Conservation (phyloP, 73 alveolate genomes). For the Paramecium pentaurelia region DNA sequence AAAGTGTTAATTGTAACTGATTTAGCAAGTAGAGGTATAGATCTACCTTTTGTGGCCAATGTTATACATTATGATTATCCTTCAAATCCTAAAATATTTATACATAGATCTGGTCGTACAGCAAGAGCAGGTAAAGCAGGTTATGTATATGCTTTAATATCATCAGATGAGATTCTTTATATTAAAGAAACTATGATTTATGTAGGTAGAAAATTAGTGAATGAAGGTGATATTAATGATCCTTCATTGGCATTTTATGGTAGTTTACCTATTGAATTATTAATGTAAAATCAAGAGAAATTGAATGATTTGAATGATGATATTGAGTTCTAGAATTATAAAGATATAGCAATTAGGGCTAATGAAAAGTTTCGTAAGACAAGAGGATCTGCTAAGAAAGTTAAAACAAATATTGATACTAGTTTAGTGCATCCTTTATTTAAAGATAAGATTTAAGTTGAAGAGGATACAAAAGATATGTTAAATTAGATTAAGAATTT, state of each 20-base stretch:
- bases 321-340: slow-evolving; percentile 3
- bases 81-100: slow-evolving; percentile 88
- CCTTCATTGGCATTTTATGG: slow-evolving; percentile 69
- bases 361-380: slow-evolving; percentile 40
- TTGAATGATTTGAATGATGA: slow-evolving; percentile 69
- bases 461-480: background rate
- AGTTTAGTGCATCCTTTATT: background rate
- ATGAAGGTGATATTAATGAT: slow-evolving; percentile 64
- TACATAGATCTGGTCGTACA: slow-evolving; percentile 98
- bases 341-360: slow-evolving; percentile 48
- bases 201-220: slow-evolving; percentile 87
- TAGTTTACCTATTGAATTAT: slow-evolving; percentile 56
- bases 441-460: background rate
- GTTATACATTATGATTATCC: slow-evolving; percentile 98
- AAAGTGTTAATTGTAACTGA: slow-evolving; percentile 93
- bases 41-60: slow-evolving; percentile 93
- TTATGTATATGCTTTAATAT: slow-evolving; percentile 78
- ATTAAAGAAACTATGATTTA: slow-evolving; percentile 84
- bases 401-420: background rate
- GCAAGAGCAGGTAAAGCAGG: slow-evolving; percentile 98
- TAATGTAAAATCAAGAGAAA: slow-evolving; percentile 68
- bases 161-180: slow-evolving; percentile 90
- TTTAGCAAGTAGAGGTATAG: slow-evolving; percentile 98
- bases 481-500: slow-evolving; percentile 63
- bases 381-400: slow-evolving; percentile 53